phyloP scores from a whole-genome alignment of 495 filamentous ascomycete species.

The Aspergillus sclerotioniger region DNA sequence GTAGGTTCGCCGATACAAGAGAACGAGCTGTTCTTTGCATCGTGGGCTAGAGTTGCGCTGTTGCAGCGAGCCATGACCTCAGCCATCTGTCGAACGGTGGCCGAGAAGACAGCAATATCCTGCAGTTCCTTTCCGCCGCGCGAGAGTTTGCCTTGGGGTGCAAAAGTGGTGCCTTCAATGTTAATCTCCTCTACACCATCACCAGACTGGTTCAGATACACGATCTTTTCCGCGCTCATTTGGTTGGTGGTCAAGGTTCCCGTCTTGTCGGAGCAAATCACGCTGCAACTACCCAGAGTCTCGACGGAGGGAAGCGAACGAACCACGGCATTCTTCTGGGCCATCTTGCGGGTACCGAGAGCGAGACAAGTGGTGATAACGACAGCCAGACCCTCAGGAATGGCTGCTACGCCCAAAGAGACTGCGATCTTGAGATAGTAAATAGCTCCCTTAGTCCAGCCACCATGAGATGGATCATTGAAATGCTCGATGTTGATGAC shows the following conservation, averaged over 20 bases:
- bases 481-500: constrained; percentile 98
- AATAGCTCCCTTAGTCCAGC: constrained; percentile 96
- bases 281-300: constrained; percentile 97
- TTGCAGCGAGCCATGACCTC: constrained; percentile 93
- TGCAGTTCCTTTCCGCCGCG: constrained; percentile 64
- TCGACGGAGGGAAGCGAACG: constrained; percentile 95
- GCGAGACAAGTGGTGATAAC: constrained; percentile 98
- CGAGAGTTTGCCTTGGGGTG: constrained; percentile 73
- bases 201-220: constrained; percentile 73
- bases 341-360: constrained; percentile 96
- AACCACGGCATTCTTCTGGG: constrained; percentile 95
- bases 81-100: constrained; percentile 73
- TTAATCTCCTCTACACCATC: constrained; percentile 80
- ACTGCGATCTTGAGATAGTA: constrained; percentile 99
- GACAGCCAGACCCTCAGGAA: constrained; percentile 94
- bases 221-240: constrained; percentile 96
- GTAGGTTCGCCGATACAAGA: constrained; percentile 93
- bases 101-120: constrained; percentile 71
- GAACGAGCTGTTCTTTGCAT: constrained; percentile 67
- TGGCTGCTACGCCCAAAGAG: constrained; percentile 95
- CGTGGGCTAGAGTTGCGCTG: constrained; percentile 77
- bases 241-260: constrained; percentile 98
- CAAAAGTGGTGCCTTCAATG: constrained; percentile 91
- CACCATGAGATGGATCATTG: constrained; percentile 87
- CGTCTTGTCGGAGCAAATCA: constrained; percentile 99